Conservation (phyloP, 2,329 filamentous ascomycete species). For the Colletotrichum filicis region DNA sequence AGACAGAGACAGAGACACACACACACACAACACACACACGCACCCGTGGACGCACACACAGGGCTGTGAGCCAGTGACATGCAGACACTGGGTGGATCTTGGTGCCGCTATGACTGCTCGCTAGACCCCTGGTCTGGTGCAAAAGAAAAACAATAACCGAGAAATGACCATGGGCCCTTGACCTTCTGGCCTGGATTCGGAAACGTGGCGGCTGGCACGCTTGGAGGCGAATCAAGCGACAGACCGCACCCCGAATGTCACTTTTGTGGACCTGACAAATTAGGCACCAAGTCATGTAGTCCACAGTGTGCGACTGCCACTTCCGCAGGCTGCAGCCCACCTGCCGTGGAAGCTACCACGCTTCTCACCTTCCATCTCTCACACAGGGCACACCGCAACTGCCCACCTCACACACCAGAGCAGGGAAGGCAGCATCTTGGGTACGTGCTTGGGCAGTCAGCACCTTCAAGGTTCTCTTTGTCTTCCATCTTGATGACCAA, state of each 20-base stretch:
- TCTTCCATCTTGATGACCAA: constrained; percentile 13
- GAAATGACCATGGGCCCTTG: constrained; percentile 26
- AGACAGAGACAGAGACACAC: background rate
- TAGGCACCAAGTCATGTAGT: constrained; percentile 21
- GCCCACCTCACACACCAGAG: background rate
- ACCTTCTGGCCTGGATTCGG: constrained; percentile 28
- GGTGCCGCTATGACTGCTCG: constrained; percentile 28
- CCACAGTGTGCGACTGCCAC: constrained; percentile 23
- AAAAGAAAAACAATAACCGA: constrained; percentile 8
- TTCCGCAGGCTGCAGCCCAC: constrained; percentile 1
- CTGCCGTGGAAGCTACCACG: constrained; percentile 7
- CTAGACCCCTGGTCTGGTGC: background rate
- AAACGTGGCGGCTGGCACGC: constrained; percentile 35
- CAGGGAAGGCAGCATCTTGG: background rate
- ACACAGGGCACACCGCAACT: background rate
- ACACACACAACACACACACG: background rate
- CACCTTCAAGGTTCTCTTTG: background rate
- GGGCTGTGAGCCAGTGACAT: constrained; percentile 23
- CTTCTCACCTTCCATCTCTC: background rate
- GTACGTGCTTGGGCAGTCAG: constrained; percentile 1
- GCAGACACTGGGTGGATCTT: constrained; percentile 22
- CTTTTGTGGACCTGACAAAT: background rate
- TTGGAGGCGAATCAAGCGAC: constrained; percentile 19
- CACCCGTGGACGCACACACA: background rate
- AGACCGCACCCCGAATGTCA: background rate